Base-by-base conservation (phyloP, 306 rosid species). In the Notholithocarpus densiflorus region DNA sequence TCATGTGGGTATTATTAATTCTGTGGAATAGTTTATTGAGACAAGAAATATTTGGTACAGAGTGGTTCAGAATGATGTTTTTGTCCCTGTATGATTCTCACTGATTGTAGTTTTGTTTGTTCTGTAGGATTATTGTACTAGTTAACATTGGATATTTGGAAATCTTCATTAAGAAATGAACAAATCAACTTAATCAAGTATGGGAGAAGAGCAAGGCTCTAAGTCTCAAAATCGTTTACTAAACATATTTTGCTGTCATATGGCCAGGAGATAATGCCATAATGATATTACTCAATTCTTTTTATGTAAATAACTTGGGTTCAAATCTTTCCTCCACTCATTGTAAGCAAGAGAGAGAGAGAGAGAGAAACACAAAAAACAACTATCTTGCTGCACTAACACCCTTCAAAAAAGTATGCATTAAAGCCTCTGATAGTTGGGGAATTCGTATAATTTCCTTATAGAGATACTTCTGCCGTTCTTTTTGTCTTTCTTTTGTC, bases 101-200 rank as follows among this genome's bases (percentile, higher is more conserved):
- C 79, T 70, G 73, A 84, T 81, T 81, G 54, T 77, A 73, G 77
- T 72, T 8, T 73, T 77, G 82, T 85, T 82, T 64, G 79, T 73
- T 74, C 31, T 61, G 19, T 68, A n/a, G 78, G 74, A 72, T 68
- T 68, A 71, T 68, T 57, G 76, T 32, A 19, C 15, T 7, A 37
- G 77, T 61, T 60, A 40, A 59, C 83, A 71, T 70, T 60, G 51
- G 45, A 40, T 8, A 40, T 40, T 8, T 40, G 45, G 45, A 40
- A 40, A 40, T 40, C 45, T 8, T 40, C 45, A 40, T 40, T 2
- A 40, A 40, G 8, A 48, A 55, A 48, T 29, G 80, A 4, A 7
- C 71, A 32, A 29, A 29, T 18, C 2, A 34, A 34, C 40, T 6
- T 34, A 34, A 34, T 34, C 54, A 45, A 40, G 24, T 27, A 76